Percentiles rank a stretch among this genome's conserved stretches.
Conservation (phyloP, 1,284 basidiomycete species). For the Papiliotrema fonsecae region DNA sequence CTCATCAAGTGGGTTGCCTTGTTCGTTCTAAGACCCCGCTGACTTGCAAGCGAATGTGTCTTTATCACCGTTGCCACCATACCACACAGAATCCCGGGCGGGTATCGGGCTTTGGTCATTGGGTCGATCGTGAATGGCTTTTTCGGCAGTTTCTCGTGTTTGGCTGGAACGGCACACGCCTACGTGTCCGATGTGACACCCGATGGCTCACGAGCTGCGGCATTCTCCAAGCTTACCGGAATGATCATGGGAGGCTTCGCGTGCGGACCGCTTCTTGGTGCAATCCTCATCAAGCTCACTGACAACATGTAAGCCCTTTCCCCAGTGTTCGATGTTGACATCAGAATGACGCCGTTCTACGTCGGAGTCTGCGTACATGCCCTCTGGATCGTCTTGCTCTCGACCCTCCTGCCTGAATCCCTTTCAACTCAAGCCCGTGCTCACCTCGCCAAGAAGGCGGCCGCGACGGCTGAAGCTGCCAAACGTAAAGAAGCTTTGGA, state of each 20-base stretch:
- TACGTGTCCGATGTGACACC: conserved; percentile 80
- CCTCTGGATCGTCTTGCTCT: conserved; percentile 54
- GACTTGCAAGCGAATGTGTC: conserved; percentile 58
- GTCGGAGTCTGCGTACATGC: conserved; percentile 50
- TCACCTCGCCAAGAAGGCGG: conserved; percentile 31
- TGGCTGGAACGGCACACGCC: conserved; percentile 71
- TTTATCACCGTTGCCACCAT: conserved; percentile 75
- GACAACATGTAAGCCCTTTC: conserved; percentile 50
- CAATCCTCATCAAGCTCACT: conserved; percentile 61
- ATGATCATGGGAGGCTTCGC: conserved; percentile 59
- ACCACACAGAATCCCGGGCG: conserved; percentile 60
- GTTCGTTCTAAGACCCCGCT: neutral
- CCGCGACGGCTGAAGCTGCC: conserved; percentile 40
- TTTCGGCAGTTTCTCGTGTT: conserved; percentile 78
- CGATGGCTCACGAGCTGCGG: conserved; percentile 69
- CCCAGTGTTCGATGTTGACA: conserved; percentile 28
- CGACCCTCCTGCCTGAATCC: conserved; percentile 70
- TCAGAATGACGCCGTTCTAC: conserved; percentile 70
- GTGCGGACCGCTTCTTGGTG: conserved; percentile 66
- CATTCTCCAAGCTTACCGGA: conserved; percentile 68
- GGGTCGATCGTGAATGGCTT: conserved; percentile 77
- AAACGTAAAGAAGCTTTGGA: conserved; percentile 46
- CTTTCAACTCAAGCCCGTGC: conserved; percentile 49
- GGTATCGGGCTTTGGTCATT: conserved; percentile 71
- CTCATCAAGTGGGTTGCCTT: conserved; percentile 63